phyloP scores from a whole-genome alignment of 371 early-diverging fungal genomes.

The Mortierella sp. region DNA sequence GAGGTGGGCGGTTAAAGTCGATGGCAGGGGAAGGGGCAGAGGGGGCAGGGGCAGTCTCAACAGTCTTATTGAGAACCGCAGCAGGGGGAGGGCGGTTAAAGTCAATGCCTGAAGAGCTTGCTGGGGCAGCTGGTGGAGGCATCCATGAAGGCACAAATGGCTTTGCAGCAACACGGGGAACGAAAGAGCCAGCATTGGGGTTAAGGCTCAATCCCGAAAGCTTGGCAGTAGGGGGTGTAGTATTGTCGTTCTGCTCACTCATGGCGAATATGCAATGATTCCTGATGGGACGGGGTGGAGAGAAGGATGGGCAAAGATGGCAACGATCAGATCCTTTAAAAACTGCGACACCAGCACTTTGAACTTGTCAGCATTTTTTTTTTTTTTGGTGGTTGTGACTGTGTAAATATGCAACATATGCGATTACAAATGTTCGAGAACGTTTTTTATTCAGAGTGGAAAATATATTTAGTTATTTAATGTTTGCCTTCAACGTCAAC shows the following conservation, averaged over 20 bases:
- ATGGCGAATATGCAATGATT: conserved; percentile 12
- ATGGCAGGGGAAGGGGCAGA: conserved; percentile 38
- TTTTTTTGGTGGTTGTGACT: background rate
- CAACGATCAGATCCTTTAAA: background rate
- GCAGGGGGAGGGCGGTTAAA: conserved; percentile 43
- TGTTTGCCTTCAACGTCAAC: too few relatives aligned
- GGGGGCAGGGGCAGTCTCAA: conserved; percentile 38
- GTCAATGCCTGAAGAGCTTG: conserved; percentile 27
- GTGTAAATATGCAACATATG: background rate
- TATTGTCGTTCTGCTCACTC: conserved; percentile 45
- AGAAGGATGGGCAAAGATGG: background rate
- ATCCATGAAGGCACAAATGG: conserved; percentile 63
- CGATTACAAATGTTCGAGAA: background rate
- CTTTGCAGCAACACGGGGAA: conserved; percentile 61
- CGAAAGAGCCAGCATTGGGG: conserved; percentile 65
- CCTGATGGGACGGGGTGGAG: conserved; percentile 9
- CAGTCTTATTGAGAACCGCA: conserved; percentile 33
- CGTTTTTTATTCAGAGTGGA: background rate
- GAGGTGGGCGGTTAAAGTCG: conserved; percentile 42
- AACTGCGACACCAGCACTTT: background rate
- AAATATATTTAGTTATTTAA: conserved; percentile 1
- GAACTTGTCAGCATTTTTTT: background rate
- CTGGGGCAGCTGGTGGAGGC: conserved; percentile 27
- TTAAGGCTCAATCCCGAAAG: conserved; percentile 64
- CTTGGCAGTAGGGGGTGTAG: conserved; percentile 33